phyloP scores from a whole-genome alignment of 73 alveolate species.

The Effrenium voratum region DNA sequence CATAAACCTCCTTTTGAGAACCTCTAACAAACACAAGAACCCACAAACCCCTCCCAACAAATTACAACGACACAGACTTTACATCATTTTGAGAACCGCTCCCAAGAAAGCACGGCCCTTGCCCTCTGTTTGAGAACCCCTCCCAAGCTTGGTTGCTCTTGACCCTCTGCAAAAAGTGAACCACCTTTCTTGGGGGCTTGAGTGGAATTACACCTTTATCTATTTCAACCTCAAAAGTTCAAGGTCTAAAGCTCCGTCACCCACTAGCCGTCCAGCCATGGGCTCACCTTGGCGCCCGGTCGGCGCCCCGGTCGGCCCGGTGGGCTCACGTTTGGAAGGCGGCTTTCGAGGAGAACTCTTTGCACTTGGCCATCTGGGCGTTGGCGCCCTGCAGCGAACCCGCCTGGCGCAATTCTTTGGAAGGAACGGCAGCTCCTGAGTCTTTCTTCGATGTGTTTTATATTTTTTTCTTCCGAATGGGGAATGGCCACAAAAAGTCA shows the following conservation, averaged over 20 bases:
- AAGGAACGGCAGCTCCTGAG: too few species aligned
- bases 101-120: neutral
- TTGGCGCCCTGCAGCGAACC: conserved; percentile 26
- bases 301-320: neutral
- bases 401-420: too few species aligned
- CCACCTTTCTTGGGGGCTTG: neutral
- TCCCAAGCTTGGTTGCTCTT: neutral
- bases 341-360: conserved; percentile 65
- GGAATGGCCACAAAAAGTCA: too few species aligned
- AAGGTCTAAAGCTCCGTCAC: too few species aligned
- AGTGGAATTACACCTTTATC: too few species aligned
- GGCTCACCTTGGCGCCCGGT: too few species aligned
- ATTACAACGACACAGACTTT: neutral
- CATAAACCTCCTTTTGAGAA: too few species aligned
- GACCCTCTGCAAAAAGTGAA: neutral
- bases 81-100: neutral
- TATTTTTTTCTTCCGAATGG: too few species aligned
- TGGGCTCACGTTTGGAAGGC: conserved; percentile 10
- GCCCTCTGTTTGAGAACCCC: neutral
- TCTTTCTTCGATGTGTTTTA: too few species aligned
- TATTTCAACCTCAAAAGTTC: too few species aligned
- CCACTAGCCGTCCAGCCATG: too few species aligned
- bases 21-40: neutral
- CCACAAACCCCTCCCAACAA: neutral
- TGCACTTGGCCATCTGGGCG: conserved; percentile 37